Evolutionary conservation across 2,329 filamentous ascomycete genomes (phyloP), one percentile per base, ranked within the genome.

Genomic region (Cercospora beticola): DNA sequence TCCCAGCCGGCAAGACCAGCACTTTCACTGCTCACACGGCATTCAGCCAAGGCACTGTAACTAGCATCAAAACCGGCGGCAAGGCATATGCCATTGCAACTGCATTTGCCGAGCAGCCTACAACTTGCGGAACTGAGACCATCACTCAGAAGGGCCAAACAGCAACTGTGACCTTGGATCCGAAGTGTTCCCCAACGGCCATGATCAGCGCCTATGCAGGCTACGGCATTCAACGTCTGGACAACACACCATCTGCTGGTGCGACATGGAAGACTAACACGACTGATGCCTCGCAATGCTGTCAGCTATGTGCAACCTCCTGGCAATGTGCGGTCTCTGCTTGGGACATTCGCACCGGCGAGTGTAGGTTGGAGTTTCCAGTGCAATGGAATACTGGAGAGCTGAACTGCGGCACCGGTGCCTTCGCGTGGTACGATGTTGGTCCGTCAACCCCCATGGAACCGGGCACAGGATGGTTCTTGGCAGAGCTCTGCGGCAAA

Each of bases 221-320:
- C 23, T 77, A 70, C 63, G 76, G 76, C 52, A 71, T 78, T 31
- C 71, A 74, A 16, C 77, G 71, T 49, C 63, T 73, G 10, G 65
- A 68, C 31, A 71, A 75, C 67, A 73, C 72, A 5, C 72, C 74
- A 18, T 52, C 64, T 16, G 67, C 67, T 18, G 76, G 76, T 65
- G 76, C 74, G 16, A 69, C 70, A 1, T 78, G 73, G 66, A 60
- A 59, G 28, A 76, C 75, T 23, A 77, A 70, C 56, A 74, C 76
- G 16, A 68, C 60, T 23, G 75, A 77, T 60, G 75, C 76, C 14
- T 74, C 73, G 1, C 58, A 67, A 12, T 78, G 76, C 68, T 78
- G 76, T 66, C 76, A 78, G 69, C 70, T 76, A 1, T 78, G 76
- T 66, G 76, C 75, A 4, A 75, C 75, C 33, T 70, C 74, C 2